Percentiles rank a stretch among this genome's conserved stretches.
Conservation (phyloP, 1,284 basidiomycete genomes). For the Bjerkandera adusta region DNA sequence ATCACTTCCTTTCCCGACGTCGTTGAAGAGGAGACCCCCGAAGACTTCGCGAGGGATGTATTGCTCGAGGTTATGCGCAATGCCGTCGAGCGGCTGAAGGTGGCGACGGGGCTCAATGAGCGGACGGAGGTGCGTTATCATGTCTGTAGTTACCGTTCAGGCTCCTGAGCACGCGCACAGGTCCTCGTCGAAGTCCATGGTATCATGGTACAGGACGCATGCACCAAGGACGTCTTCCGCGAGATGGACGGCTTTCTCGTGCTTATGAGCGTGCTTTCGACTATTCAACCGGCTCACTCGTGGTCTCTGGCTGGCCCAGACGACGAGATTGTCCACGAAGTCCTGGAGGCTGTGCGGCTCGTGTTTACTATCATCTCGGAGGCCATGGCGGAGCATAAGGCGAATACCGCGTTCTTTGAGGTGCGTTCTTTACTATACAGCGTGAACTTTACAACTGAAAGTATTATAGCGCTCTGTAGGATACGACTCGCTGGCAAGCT, state of each 20-base stretch:
- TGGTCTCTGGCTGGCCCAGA: conserved; percentile 36
- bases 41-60: conserved; percentile 72
- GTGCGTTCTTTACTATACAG: conserved; percentile 40
- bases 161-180: conserved; percentile 31
- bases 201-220: conserved; percentile 55
- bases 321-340: conserved; percentile 42
- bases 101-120: conserved; percentile 41
- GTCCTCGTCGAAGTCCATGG: conserved; percentile 58
- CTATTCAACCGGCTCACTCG: conserved; percentile 39
- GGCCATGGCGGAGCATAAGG: conserved; percentile 52
- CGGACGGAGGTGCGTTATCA: conserved; percentile 47
- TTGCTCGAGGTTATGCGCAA: conserved; percentile 69
- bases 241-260: conserved; percentile 78
- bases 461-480: conserved; percentile 57
- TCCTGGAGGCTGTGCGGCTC: conserved; percentile 52
- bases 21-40: conserved; percentile 48
- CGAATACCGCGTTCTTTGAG: conserved; percentile 66
- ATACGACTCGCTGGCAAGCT: conserved; percentile 57
- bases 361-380: conserved; percentile 64
- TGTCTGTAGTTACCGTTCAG: background rate
- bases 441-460: conserved; percentile 1
- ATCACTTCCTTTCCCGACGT: conserved; percentile 17
- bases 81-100: conserved; percentile 63
- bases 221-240: conserved; percentile 72
- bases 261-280: conserved; percentile 67